A percentile compares a stretch with the other conserved stretches of the same genome.
Conservation (phyloP, 148 eudicot species). For the Beta vulgaris region DNA sequence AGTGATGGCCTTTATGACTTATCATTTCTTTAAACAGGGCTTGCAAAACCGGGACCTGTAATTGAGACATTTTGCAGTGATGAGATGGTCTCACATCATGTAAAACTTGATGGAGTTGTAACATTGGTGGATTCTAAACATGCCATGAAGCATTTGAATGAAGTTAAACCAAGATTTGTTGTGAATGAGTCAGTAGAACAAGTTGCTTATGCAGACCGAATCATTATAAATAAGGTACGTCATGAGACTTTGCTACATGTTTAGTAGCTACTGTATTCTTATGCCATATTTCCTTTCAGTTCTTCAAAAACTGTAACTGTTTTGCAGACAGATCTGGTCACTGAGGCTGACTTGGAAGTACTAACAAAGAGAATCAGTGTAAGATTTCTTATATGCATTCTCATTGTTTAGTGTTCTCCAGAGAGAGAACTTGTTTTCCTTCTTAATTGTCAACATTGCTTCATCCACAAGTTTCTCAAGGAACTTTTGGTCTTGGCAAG, state of each 20-base stretch:
- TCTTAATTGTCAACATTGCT: background rate
- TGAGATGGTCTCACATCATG: slow-evolving; percentile 70
- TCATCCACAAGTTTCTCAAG: background rate
- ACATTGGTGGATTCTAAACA: slow-evolving; percentile 90
- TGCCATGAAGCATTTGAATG: slow-evolving; percentile 73
- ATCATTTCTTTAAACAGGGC: slow-evolving; percentile 48
- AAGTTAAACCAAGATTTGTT: slow-evolving; percentile 88
- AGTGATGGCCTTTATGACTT: background rate
- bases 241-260: background rate
- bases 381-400: slow-evolving; percentile 2
- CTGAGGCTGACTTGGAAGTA: slow-evolving; percentile 56
- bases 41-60: slow-evolving; percentile 97
- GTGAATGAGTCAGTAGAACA: slow-evolving; percentile 96
- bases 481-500: background rate
- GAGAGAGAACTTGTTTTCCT: background rate
- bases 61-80: slow-evolving; percentile 92
- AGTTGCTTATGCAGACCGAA: slow-evolving; percentile 95
- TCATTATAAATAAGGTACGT: slow-evolving; percentile 79
- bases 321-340: slow-evolving; percentile 75
- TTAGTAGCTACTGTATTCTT: background rate
- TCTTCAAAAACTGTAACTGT: slow-evolving; percentile 1
- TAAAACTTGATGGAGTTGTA: slow-evolving; percentile 93
- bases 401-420: background rate
- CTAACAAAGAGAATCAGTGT: slow-evolving; percentile 65
- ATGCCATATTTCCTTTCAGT: background rate